Conservation (phyloP, 768 basidiomycete species). For the Russula ochroleuca region DNA sequence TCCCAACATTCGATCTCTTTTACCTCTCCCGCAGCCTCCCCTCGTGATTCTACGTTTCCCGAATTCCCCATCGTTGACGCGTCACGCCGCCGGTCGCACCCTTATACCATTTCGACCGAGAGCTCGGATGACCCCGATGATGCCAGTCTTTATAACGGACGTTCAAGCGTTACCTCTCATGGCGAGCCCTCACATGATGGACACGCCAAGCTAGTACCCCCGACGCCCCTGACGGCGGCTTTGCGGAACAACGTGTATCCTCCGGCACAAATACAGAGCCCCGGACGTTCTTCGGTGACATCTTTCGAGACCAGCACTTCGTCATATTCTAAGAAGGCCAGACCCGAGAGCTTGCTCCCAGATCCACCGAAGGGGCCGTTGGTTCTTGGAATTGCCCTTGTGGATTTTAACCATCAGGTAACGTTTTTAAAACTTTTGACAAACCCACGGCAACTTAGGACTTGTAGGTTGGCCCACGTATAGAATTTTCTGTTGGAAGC, state of each 20-base stretch:
- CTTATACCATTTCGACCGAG: constrained; percentile 36
- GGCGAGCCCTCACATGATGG: constrained; percentile 2
- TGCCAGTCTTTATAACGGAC: constrained; percentile 13
- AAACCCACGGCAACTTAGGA: constrained; percentile 17
- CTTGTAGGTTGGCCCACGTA: constrained; percentile 79
- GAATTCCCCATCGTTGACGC: constrained; percentile 16
- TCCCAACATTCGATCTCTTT: constrained; percentile 76
- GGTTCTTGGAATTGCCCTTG: constrained; percentile 82
- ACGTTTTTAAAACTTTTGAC: constrained; percentile 29
- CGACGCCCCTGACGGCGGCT: constrained; percentile 14
- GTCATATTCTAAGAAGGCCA: constrained; percentile 53
- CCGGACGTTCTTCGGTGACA: constrained; percentile 46
- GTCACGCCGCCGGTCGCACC: constrained; percentile 41
- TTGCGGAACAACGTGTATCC: constrained; percentile 49
- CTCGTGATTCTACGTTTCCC: constrained; percentile 37
- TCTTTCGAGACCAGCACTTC: constrained; percentile 59
- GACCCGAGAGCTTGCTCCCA: constrained; percentile 76
- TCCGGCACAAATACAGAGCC: constrained; percentile 47
- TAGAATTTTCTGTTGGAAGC: constrained; percentile 77
- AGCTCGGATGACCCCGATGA: constrained; percentile 23
- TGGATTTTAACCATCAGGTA: constrained; percentile 94
- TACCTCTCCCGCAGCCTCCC: constrained; percentile 52
- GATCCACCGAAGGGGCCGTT: constrained; percentile 56
- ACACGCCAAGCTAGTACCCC: constrained; percentile 13
- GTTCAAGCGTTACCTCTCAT: constrained; percentile 18